Base-by-base conservation (phyloP, 805 yeast genomes). In the Yarrowia alimentaria region DNA sequence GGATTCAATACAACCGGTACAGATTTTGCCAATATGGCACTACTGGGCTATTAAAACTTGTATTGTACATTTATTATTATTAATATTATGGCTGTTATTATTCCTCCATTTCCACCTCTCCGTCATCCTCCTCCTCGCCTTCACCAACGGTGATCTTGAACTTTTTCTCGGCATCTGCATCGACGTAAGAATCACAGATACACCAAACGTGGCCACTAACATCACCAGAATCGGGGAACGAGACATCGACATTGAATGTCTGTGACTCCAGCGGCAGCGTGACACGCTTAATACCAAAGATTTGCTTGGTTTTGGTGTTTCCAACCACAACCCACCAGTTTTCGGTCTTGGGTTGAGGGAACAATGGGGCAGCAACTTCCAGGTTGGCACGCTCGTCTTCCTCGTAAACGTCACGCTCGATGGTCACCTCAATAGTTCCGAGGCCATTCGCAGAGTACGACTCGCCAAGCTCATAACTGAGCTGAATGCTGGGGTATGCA, bases 321-420 rank as follows among this genome's bases (percentile, higher is more conserved):
- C 98, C 97, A 30, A 90, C 66, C 6, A 91, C 83, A 16, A 91
- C 62, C 95, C 97, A 90, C 98, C 97, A 79, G 53, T 72, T 75
- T 60, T 85, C 93, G 6, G 70, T 62, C 66, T 84, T 87, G 2
- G 69, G 61, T 42, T 61, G 66, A 4, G 94, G 90, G 61, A 71
- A 86, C 33, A 60, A 64, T n/a, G 78, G 76, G 5, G 87, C 70
- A 9, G 72, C 73, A 2, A 83, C 91, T 2, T 66, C 64, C 31
- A 82, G 62, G 56, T 82, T 85, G 2, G 72, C 61, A 4, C 54
- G 49, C 48, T 77, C 85, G 43, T 83, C 80, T 34, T 81, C 95
- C 57, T 89, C 96, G 60, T 90, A 96, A 4, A 64, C 61, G 9
- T 69, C 74, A 3, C 73, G 63, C 35, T 68, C 69, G 1, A 69